Conservation (phyloP, 768 basidiomycete species). For the Leccinellum rugosiceps region DNA sequence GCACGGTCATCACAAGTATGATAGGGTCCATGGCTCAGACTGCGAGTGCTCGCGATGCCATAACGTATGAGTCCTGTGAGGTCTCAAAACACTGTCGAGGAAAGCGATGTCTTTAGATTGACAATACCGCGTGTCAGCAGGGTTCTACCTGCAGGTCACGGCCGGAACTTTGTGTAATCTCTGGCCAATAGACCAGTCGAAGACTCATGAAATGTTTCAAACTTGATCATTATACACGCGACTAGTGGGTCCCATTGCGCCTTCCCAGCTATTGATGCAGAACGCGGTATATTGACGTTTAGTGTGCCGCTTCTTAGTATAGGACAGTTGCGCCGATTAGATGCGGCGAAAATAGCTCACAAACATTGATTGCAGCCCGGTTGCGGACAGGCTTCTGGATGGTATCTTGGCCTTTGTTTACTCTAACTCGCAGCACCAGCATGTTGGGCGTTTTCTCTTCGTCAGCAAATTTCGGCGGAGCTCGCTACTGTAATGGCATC, state of each 20-base stretch:
- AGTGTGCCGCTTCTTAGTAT: slow-evolving; percentile 3
- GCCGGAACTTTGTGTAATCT: slow-evolving; percentile 4
- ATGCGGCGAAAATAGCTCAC: slow-evolving; percentile 25
- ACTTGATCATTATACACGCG: neutral
- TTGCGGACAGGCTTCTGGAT: neutral
- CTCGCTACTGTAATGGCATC: neutral
- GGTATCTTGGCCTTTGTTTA: slow-evolving; percentile 6
- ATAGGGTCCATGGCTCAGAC: neutral
- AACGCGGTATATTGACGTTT: slow-evolving; percentile 11
- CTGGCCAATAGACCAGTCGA: neutral
- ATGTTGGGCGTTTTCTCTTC: neutral
- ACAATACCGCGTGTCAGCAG: slow-evolving; percentile 8
- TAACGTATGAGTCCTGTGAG: slow-evolving; percentile 13
- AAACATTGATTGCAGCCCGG: slow-evolving; percentile 6
- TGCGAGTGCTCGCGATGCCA: slow-evolving; percentile 13
- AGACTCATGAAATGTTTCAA: neutral
- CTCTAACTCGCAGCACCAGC: neutral
- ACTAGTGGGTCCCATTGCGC: slow-evolving; percentile 1
- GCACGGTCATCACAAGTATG: neutral
- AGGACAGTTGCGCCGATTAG: slow-evolving; percentile 20
- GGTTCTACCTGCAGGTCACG: neutral
- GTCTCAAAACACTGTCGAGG: neutral
- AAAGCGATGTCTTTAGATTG: slow-evolving; percentile 8
- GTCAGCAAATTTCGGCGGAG: neutral
- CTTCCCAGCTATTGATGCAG: neutral